Conservation (phyloP, 2,329 filamentous ascomycete genomes). For the Mollisiaceae sp. region DNA sequence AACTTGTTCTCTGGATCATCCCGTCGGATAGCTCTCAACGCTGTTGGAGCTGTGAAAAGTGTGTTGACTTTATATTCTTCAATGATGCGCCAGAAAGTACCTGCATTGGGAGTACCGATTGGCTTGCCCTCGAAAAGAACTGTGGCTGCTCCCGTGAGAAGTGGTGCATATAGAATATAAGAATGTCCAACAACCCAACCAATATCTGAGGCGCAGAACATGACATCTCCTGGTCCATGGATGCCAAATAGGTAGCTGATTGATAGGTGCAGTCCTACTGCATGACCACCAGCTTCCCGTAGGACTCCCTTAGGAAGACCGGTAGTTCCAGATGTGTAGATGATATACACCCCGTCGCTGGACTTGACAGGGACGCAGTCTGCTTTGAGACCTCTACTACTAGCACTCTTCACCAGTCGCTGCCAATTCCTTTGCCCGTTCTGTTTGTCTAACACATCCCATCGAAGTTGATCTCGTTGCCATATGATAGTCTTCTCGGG, state of each 20-base stretch:
- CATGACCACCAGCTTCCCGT: slow-evolving; percentile 83
- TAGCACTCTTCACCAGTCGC: slow-evolving; percentile 72
- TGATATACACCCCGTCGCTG: slow-evolving; percentile 84
- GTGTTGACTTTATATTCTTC: slow-evolving; percentile 85
- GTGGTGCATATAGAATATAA: slow-evolving; percentile 88
- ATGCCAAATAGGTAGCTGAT: slow-evolving; percentile 85
- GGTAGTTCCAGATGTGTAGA: slow-evolving; percentile 86
- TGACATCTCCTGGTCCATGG: slow-evolving; percentile 81
- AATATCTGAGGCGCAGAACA: slow-evolving; percentile 76
- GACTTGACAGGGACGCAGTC: slow-evolving; percentile 79
- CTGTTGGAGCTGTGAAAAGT: slow-evolving; percentile 86
- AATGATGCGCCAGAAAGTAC: slow-evolving; percentile 86
- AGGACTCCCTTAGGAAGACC: slow-evolving; percentile 83
- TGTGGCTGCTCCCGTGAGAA: slow-evolving; percentile 84
- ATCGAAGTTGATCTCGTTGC: slow-evolving; percentile 79
- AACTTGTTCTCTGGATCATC: slow-evolving; percentile 78
- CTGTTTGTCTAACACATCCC: slow-evolving; percentile 71
- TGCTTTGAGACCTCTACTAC: slow-evolving; percentile 68
- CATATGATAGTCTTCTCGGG: slow-evolving; percentile 77
- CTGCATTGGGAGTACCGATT: slow-evolving; percentile 84
- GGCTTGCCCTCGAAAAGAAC: slow-evolving; percentile 95
- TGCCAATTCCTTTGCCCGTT: slow-evolving; percentile 81
- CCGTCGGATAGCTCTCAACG: slow-evolving; percentile 83
- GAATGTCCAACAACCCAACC: slow-evolving; percentile 90
- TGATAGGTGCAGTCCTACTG: slow-evolving; percentile 81